Evolutionary conservation across 2,329 filamentous ascomycete species (phyloP).

Genomic region (Talaromyces marneffei): DNA sequence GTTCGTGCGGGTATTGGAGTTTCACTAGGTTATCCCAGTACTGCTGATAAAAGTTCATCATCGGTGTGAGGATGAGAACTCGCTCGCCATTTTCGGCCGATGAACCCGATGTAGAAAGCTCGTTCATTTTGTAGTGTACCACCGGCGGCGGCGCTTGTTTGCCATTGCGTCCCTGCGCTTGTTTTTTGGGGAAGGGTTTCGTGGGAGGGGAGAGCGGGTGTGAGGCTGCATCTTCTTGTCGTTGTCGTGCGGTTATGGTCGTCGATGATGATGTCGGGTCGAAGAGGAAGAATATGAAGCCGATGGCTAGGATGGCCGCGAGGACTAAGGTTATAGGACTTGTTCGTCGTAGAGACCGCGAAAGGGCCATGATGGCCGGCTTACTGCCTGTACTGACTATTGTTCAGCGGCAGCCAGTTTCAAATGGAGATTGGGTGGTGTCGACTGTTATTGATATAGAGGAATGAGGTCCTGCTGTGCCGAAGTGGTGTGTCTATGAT

Average conservation of each 20-base stretch:
- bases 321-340: slow-evolving; percentile 71
- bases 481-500: not conserved
- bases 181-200: slow-evolving; percentile 65
- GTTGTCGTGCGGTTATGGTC: slow-evolving; percentile 44
- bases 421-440: too few species aligned
- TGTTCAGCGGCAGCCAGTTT: not conserved
- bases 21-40: slow-evolving; percentile 93
- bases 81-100: slow-evolving; percentile 76
- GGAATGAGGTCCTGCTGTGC: not conserved
- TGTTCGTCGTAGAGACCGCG: slow-evolving; percentile 69
- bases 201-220: slow-evolving; percentile 69
- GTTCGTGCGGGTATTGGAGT: slow-evolving; percentile 82
- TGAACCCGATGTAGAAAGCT: slow-evolving; percentile 73
- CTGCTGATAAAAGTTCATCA: slow-evolving; percentile 84
- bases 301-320: slow-evolving; percentile 65
- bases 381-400: not conserved
- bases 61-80: slow-evolving; percentile 84
- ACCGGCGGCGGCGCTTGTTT: slow-evolving; percentile 69
- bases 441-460: not conserved
- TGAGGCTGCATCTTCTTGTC: slow-evolving; percentile 55
- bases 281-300: slow-evolving; percentile 61
- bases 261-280: slow-evolving; percentile 50
- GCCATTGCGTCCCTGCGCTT: slow-evolving; percentile 42
- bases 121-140: slow-evolving; percentile 89
- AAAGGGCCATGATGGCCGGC: slow-evolving; percentile 45